A percentile compares a stretch with the other conserved stretches of the same genome.
Evolutionary conservation across 208 protist genomes (phyloP).

Genomic region (Trypanosoma cruzi): DNA sequence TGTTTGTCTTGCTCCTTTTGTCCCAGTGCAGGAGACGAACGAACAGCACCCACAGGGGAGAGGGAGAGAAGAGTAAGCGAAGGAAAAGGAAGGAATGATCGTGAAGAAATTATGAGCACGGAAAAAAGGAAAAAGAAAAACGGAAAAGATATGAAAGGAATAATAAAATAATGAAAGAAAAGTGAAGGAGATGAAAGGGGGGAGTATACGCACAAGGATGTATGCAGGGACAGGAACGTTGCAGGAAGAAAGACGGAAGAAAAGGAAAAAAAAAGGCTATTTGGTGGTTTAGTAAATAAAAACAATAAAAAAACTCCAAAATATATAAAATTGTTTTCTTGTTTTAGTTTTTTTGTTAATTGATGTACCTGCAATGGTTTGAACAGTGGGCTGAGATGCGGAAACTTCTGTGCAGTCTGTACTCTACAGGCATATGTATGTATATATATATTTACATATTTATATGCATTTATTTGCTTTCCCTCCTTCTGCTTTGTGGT

Average conservation of each 20-base stretch:
- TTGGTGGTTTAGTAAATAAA: no score
- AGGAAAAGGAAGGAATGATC: background rate
- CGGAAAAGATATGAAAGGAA: background rate
- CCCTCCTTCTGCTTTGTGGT: background rate
- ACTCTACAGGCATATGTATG: background rate
- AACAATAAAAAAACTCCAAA: background rate
- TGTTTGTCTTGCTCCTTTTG: background rate
- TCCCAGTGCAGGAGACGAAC: background rate
- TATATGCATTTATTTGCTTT: background rate
- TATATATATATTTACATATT: background rate
- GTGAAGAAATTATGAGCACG: constrained; percentile 3
- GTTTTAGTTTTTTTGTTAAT: background rate
- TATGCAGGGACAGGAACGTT: constrained; percentile 1
- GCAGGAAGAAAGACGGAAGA: background rate
- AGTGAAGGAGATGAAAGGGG: background rate
- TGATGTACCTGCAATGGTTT: background rate
- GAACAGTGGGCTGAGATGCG: background rate
- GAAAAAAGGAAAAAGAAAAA: constrained; percentile 1
- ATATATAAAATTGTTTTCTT: background rate
- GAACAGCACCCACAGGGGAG: background rate
- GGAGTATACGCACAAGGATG: background rate
- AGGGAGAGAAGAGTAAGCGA: background rate
- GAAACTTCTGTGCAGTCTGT: no score
- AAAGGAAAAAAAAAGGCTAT: background rate
- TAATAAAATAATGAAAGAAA: background rate